phyloP scores from a whole-genome alignment of 2,329 filamentous ascomycete genomes.

The Sporothrix pseudoabietina region DNA sequence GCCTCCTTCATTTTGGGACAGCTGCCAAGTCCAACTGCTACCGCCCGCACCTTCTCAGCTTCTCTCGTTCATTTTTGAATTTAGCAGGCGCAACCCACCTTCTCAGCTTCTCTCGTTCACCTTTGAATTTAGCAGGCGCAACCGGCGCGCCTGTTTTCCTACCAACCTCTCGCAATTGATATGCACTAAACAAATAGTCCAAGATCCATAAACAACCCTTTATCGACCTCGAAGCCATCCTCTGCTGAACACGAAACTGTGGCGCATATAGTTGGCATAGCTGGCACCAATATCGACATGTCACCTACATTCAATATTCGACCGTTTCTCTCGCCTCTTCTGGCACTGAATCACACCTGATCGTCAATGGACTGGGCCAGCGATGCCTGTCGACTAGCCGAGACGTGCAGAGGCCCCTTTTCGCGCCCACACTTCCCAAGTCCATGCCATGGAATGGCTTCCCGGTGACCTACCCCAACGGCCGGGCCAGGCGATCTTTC shows the following conservation, averaged over 20 bases:
- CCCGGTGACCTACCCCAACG: background rate
- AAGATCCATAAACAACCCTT: background rate
- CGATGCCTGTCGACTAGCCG: constrained; percentile 12
- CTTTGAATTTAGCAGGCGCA: background rate
- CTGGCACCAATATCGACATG: background rate
- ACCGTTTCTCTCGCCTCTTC: background rate
- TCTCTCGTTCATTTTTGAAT: background rate
- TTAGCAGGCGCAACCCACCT: background rate
- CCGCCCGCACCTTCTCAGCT: background rate
- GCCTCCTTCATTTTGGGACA: background rate
- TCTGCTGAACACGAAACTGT: constrained; percentile 1
- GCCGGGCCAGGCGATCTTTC: background rate
- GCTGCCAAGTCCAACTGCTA: background rate
- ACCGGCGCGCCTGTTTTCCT: background rate
- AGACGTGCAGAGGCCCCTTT: constrained; percentile 20
- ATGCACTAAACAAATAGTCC: no score
- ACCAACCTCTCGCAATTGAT: background rate
- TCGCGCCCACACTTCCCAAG: background rate
- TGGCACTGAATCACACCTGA: background rate
- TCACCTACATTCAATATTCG: background rate
- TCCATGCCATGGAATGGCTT: background rate
- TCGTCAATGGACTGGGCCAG: background rate
- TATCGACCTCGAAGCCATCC: background rate
- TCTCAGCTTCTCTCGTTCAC: background rate
- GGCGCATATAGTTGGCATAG: background rate